phyloP scores from a whole-genome alignment of 2,329 filamentous ascomycete genomes.

The Xylaria sp. region DNA sequence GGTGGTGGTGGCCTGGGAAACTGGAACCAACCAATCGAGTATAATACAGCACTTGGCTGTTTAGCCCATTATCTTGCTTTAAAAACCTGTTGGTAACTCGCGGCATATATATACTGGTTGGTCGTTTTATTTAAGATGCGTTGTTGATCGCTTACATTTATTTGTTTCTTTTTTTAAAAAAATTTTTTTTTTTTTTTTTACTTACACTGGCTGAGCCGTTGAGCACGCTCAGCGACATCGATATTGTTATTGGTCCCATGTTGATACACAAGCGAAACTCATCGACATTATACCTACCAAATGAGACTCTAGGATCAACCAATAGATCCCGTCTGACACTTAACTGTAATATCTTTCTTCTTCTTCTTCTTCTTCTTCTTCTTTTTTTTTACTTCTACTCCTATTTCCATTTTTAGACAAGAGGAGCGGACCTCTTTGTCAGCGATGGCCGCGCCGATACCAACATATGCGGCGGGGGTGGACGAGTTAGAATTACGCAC shows the following conservation, averaged over 20 bases:
- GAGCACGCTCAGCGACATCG: too few relatives aligned
- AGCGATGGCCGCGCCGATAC: slow-evolving; percentile 3
- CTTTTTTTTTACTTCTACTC: neutral
- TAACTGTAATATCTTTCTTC: neutral
- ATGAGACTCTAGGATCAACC: neutral
- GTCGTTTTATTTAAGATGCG: neutral
- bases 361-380: neutral
- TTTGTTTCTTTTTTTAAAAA: neutral
- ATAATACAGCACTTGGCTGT: neutral
- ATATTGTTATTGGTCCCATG: too few relatives aligned
- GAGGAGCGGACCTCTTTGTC: neutral
- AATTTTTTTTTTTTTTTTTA: too few relatives aligned
- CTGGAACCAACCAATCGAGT: neutral
- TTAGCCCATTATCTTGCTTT: neutral
- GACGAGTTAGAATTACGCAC: slow-evolving; percentile 12
- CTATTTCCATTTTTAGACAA: neutral
- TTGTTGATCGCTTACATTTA: neutral
- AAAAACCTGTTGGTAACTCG: neutral
- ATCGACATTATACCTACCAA: too few relatives aligned
- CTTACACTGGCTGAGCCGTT: too few relatives aligned
- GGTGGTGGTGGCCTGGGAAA: too few relatives aligned
- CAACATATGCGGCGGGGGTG: neutral
- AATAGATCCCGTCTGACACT: neutral
- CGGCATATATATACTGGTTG: neutral
- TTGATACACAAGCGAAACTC: too few relatives aligned